phyloP scores from a whole-genome alignment of 2,329 filamentous ascomycete genomes.

The Aspergillus tamarii region DNA sequence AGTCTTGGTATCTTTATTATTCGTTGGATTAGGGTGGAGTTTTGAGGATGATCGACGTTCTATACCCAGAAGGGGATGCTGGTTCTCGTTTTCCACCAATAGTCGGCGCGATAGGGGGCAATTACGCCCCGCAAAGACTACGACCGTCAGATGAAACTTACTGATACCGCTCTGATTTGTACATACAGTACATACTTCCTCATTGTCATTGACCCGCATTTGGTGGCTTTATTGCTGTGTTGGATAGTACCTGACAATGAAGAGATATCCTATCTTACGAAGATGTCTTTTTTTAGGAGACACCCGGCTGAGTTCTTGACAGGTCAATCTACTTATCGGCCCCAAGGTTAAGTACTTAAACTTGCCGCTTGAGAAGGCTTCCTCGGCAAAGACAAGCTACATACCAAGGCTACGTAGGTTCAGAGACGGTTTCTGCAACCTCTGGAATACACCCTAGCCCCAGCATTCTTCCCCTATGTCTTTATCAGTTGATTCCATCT shows the following conservation, averaged over 20 bases:
- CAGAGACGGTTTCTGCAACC: no score
- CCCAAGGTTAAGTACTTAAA: background rate
- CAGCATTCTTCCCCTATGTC: background rate
- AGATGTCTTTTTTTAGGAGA: no score
- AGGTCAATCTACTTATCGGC: background rate
- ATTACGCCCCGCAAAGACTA: constrained; percentile 16
- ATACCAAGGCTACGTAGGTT: no score
- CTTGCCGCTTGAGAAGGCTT: no score
- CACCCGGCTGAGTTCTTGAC: no score
- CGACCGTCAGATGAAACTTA: constrained; percentile 19
- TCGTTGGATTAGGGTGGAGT: constrained; percentile 10
- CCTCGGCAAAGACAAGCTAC: no score
- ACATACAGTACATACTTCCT: background rate
- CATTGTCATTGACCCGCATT: background rate
- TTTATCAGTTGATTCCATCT: background rate
- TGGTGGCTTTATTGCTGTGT: background rate
- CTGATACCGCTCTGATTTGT: constrained; percentile 4
- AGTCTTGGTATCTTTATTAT: background rate
- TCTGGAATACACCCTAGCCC: no score
- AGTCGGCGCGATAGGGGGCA: background rate
- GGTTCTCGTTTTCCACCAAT: constrained; percentile 7
- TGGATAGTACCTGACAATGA: background rate
- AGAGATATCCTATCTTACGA: no score
- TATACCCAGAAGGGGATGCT: constrained; percentile 13
- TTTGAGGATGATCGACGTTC: constrained; percentile 16